A percentile compares a stretch with the other conserved stretches of the same genome.
Conservation (phyloP, 768 basidiomycete species). For the Lyophyllum semitale region DNA sequence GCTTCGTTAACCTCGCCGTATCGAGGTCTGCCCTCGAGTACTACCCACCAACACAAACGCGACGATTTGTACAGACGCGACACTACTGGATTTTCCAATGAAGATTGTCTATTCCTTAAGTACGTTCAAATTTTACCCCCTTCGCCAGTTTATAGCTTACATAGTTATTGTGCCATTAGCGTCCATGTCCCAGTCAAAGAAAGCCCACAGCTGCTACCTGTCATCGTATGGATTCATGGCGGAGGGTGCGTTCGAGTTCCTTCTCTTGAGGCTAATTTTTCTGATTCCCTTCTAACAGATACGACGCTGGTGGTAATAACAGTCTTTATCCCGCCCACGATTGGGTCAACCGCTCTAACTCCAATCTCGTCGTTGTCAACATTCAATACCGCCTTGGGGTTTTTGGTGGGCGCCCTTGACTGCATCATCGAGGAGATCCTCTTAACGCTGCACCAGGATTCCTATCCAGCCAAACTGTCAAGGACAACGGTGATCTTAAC, state of each 20-base stretch:
- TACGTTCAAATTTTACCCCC: conserved; percentile 6
- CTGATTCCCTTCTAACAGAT: no score
- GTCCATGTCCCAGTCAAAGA: conserved; percentile 33
- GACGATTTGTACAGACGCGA: no score
- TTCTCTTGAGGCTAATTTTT: no score
- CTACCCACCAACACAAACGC: background rate
- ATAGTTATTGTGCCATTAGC: conserved; percentile 24
- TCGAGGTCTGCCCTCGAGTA: no score
- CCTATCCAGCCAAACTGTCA: background rate
- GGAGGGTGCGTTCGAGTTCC: no score
- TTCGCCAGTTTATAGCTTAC: background rate
- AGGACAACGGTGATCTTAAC: background rate
- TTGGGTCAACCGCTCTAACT: conserved; percentile 30
- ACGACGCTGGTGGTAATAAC: conserved; percentile 25
- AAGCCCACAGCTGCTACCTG: conserved; percentile 29
- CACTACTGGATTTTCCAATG: no score
- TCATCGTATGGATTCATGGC: conserved; percentile 44
- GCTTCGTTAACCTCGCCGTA: conserved; percentile 4
- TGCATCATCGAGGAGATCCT: background rate
- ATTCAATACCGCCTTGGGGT: conserved; percentile 43
- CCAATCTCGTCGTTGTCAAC: conserved; percentile 32
- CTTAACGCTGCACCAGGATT: background rate
- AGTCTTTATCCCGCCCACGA: conserved; percentile 29
- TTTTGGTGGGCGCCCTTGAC: conserved; percentile 26
- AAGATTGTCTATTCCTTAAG: conserved; percentile 43